Evolutionary conservation across 305 asterid genomes (phyloP).

Genomic region (Fraxinus xanthoxyloides): DNA sequence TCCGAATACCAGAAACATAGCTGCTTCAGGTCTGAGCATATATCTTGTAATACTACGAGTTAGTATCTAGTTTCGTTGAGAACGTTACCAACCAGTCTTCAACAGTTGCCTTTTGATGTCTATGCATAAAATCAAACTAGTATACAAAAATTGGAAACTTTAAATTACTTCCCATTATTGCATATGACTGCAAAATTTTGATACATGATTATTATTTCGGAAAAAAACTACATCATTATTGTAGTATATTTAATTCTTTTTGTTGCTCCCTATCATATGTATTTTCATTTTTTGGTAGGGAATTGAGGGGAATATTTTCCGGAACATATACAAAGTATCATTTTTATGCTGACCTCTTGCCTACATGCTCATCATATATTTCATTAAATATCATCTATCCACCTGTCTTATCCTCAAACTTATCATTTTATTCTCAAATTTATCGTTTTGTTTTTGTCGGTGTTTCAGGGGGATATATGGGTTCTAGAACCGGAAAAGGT

Average conservation of each 20-base stretch:
- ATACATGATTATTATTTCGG: background rate
- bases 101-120: background rate
- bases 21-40: background rate
- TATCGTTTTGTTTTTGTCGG: background rate
- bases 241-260: background rate
- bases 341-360: slow-evolving; percentile 9
- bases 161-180: background rate
- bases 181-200: background rate
- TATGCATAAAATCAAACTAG: background rate
- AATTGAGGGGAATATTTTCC: slow-evolving; percentile 4
- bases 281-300: background rate
- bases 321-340: slow-evolving; percentile 7
- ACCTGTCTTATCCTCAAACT: background rate
- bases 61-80: background rate
- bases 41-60: background rate
- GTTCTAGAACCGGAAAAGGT: slow-evolving; percentile 69
- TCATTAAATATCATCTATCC: background rate
- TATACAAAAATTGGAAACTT: background rate
- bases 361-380: background rate
- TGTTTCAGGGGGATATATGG: slow-evolving; percentile 70
- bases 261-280: background rate
- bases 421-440: background rate
- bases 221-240: background rate
- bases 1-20: background rate
- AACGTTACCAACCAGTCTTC: background rate